These are phyloP conservation scores for Diaporthe citri DNA, from an alignment of 2,329 filamentous ascomycete species.

Conservation along the genomic window DNA sequence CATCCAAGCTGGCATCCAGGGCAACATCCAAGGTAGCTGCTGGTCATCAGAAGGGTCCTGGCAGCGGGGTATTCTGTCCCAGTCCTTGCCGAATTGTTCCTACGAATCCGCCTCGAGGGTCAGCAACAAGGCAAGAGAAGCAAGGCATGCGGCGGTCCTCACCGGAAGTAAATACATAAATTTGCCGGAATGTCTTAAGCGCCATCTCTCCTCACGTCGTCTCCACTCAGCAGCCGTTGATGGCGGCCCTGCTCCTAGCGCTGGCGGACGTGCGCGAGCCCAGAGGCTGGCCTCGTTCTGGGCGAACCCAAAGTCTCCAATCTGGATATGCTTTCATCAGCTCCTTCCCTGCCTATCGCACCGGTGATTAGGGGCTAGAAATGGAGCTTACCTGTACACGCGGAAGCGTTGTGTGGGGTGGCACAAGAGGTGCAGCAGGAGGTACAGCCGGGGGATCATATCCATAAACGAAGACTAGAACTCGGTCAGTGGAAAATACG, in stretches of 20 bases:
- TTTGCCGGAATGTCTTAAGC: background rate
- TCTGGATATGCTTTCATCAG: background rate
- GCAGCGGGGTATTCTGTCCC: background rate
- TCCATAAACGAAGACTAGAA: background rate
- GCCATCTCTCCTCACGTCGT: background rate
- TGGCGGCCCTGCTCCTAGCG: background rate
- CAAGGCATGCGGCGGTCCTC: too few relatives aligned
- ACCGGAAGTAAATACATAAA: background rate
- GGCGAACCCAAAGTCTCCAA: background rate
- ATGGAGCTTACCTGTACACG: background rate
- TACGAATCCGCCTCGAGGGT: background rate
- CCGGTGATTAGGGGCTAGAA: too few relatives aligned
- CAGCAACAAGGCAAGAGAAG: background rate
- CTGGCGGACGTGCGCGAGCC: background rate
- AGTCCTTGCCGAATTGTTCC: conserved; percentile 30
- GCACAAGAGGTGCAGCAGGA: background rate
- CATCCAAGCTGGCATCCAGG: conserved; percentile 20
- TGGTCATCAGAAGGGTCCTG: conserved; percentile 11
- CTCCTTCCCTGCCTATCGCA: too few relatives aligned
- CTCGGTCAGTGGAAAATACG: background rate
- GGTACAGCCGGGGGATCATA: background rate
- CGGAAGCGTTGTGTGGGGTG: background rate
- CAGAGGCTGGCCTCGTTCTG: background rate
- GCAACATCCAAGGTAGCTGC: background rate
- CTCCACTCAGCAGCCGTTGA: background rate